Evolutionary conservation across 176 grass and related monocot species (phyloP).

Genomic region (Eragrostis nindensis): DNA sequence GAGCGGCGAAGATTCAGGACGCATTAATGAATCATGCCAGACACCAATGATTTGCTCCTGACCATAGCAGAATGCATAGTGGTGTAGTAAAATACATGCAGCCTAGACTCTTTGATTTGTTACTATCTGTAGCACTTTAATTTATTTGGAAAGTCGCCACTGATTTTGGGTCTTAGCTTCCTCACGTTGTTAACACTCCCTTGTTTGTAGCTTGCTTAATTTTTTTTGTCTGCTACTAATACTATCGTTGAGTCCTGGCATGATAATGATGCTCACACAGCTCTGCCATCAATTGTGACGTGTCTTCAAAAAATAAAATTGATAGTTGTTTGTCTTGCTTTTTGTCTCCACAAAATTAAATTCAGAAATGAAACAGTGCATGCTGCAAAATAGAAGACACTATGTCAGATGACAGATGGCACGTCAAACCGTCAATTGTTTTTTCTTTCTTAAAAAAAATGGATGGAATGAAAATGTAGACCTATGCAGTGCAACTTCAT

Average conservation of each 20-base stretch:
- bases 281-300: too few species aligned
- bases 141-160: neutral
- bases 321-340: neutral
- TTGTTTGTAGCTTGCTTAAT: conserved; percentile 20
- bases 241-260: neutral
- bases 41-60: conserved; percentile 39
- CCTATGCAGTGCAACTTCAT: too few species aligned
- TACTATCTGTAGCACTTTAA: neutral
- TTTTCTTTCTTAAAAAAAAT: too few species aligned
- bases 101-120: neutral
- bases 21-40: conserved; percentile 33
- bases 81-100: neutral
- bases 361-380: neutral
- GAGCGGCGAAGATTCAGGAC: conserved; percentile 62
- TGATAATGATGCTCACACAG: neutral
- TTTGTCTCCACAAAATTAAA: neutral
- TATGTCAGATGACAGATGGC: too few species aligned
- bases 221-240: neutral
- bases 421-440: too few species aligned
- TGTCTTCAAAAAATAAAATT: neutral
- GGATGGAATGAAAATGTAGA: too few species aligned
- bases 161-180: conserved; percentile 3
- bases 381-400: neutral
- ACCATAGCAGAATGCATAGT: neutral
- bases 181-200: neutral